Evolutionary conservation across 108 stramenopile species (phyloP).

Genomic region (Pelagomonas calceolata): DNA sequence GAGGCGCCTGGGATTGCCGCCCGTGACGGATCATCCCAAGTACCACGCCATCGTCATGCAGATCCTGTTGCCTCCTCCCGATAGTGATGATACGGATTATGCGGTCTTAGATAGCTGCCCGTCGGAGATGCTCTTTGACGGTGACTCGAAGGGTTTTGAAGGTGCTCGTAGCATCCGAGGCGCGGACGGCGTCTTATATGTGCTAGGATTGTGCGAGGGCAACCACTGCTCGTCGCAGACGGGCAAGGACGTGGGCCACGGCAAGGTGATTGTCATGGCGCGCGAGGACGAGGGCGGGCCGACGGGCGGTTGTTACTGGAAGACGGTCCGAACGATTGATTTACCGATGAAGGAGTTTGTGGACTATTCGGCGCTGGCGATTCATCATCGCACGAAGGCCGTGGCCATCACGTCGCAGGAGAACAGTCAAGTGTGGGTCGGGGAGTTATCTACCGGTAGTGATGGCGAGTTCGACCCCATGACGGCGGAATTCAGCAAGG

Average conservation of each 20-base stretch:
- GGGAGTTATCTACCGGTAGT: constrained; percentile 23
- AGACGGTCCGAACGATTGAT: constrained; percentile 34
- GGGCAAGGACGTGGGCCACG: constrained; percentile 50
- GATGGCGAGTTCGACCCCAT: constrained; percentile 38
- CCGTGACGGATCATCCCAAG: neutral
- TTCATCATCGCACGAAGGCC: constrained; percentile 25
- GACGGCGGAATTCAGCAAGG: constrained; percentile 33
- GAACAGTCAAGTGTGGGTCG: constrained; percentile 53
- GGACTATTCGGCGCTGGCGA: constrained; percentile 58
- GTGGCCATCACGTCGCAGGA: constrained; percentile 62
- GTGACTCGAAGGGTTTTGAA: constrained; percentile 59
- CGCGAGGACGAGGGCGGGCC: constrained; percentile 15
- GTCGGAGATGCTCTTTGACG: constrained; percentile 49
- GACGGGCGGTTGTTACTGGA: constrained; percentile 38
- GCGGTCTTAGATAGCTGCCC: constrained; percentile 28
- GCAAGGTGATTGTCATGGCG: constrained; percentile 48
- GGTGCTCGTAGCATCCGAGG: constrained; percentile 46
- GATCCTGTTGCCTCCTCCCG: constrained; percentile 10
- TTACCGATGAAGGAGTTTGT: constrained; percentile 46
- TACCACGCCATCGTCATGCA: constrained; percentile 45
- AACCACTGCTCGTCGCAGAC: constrained; percentile 48
- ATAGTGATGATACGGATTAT: constrained; percentile 25
- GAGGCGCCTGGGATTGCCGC: neutral
- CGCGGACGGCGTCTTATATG: constrained; percentile 29
- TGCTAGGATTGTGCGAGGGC: constrained; percentile 61